phyloP scores from a whole-genome alignment of 1,139 yeast species.

The Lodderomyces parapsilosis region DNA sequence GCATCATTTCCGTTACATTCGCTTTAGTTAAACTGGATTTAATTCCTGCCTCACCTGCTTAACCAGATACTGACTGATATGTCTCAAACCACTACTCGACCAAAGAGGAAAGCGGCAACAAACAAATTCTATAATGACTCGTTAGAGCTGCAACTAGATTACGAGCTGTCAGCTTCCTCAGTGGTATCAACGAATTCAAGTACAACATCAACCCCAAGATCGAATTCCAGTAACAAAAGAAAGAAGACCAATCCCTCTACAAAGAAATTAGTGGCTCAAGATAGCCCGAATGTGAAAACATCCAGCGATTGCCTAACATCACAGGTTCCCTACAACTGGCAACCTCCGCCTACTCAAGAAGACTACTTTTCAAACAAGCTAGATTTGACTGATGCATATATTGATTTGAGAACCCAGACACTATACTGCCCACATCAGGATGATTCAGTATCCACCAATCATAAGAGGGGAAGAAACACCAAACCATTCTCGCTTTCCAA shows the following conservation, averaged over 20 bases:
- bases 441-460: conserved; percentile 12
- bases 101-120: conserved; percentile 46
- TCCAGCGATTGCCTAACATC: conserved; percentile 5
- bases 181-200: conserved; percentile 5
- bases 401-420: conserved; percentile 31
- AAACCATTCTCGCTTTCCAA: conserved; percentile 30
- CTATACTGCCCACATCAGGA: conserved; percentile 36
- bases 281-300: not conserved
- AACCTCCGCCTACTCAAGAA: conserved; percentile 27
- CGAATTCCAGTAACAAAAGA: not conserved
- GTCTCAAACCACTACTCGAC: conserved; percentile 28
- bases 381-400: conserved; percentile 34
- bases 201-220: conserved; percentile 3
- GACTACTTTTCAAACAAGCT: conserved; percentile 41
- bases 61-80: no score
- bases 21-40: no score
- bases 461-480: conserved; percentile 7
- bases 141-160: conserved; percentile 20
- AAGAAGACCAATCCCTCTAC: not conserved
- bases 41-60: no score
- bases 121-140: conserved; percentile 44
- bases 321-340: conserved; percentile 41
- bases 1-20: not conserved
- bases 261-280: conserved; percentile 4
- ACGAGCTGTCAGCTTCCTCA: conserved; percentile 10